Conservation (phyloP, 2,329 filamentous ascomycete species). For the Botrytis squamosa region DNA sequence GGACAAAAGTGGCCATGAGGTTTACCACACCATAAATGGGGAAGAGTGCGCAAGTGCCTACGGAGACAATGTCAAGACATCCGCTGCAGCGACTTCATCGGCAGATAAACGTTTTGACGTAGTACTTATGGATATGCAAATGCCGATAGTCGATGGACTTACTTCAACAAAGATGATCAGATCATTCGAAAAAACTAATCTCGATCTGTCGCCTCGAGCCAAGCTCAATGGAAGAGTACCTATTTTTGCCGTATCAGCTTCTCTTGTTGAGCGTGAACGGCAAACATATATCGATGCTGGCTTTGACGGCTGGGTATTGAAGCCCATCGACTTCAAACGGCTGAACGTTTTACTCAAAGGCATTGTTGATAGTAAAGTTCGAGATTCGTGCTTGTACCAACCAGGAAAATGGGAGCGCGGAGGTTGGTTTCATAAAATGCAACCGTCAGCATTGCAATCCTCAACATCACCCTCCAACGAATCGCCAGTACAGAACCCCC, state of each 20-base stretch:
- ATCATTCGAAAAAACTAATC: slow-evolving; percentile 60
- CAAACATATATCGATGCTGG: slow-evolving; percentile 72
- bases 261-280: slow-evolving; percentile 67
- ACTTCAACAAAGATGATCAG: slow-evolving; percentile 82
- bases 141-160: slow-evolving; percentile 88
- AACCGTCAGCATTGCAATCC: slow-evolving; percentile 15
- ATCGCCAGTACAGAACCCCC: slow-evolving; percentile 12
- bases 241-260: slow-evolving; percentile 85
- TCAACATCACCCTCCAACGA: slow-evolving; percentile 11
- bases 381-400: slow-evolving; percentile 64
- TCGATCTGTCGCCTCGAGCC: slow-evolving; percentile 58
- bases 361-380: slow-evolving; percentile 59
- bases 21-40: slow-evolving; percentile 74
- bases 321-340: slow-evolving; percentile 79
- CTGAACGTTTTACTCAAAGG: slow-evolving; percentile 68
- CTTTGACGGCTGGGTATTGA: slow-evolving; percentile 89
- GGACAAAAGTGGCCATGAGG: slow-evolving; percentile 71
- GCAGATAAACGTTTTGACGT: slow-evolving; percentile 62
- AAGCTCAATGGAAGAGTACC: slow-evolving; percentile 65
- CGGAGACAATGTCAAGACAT: slow-evolving; percentile 52
- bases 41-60: slow-evolving; percentile 77
- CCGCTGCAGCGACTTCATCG: not conserved
- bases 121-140: slow-evolving; percentile 92
- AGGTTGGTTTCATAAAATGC: slow-evolving; percentile 66
- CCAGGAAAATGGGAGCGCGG: slow-evolving; percentile 79